Conservation (phyloP, 306 rosid species). For the Medicago truncatula region DNA sequence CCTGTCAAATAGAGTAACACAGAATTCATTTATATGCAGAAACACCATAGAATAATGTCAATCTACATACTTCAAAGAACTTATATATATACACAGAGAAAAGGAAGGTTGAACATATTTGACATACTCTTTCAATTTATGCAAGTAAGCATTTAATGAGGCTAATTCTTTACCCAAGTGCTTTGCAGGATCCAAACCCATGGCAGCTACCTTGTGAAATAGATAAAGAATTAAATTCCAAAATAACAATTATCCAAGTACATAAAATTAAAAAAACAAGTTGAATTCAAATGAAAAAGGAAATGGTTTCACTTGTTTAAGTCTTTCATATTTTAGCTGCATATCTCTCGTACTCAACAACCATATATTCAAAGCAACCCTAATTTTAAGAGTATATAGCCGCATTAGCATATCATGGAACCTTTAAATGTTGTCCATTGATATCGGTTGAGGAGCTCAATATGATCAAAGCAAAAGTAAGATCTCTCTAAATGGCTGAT, state of each 20-base stretch:
- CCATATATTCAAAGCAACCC: conserved; percentile 35
- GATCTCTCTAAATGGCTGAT: conserved; percentile 7
- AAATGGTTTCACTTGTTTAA: conserved; percentile 34
- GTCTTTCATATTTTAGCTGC: background rate
- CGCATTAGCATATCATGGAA: conserved; percentile 1
- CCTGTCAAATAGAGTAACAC: conserved; percentile 47
- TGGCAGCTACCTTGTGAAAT: conserved; percentile 83
- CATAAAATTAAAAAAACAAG: conserved; percentile 28
- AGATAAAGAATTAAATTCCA: conserved; percentile 42
- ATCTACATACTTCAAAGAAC: conserved; percentile 24
- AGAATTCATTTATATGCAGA: background rate
- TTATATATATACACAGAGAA: conserved; percentile 29
- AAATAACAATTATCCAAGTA: conserved; percentile 37
- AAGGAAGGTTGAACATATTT: conserved; percentile 27
- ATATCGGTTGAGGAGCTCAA: conserved; percentile 27
- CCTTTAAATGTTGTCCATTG: conserved; percentile 8
- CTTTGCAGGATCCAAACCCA: conserved; percentile 92
- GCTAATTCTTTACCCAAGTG: conserved; percentile 93
- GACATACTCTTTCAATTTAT: conserved; percentile 84
- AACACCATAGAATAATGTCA: conserved; percentile 10
- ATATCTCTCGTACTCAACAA: conserved; percentile 21
- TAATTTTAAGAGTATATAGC: conserved; percentile 26
- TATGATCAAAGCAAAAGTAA: conserved; percentile 24
- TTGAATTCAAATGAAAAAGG: conserved; percentile 29
- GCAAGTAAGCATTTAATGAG: conserved; percentile 72